A percentile compares a stretch with the other conserved stretches of the same genome.
Conservation (phyloP, 2,329 filamentous ascomycete species). For the Talaromyces albobiverticillius region DNA sequence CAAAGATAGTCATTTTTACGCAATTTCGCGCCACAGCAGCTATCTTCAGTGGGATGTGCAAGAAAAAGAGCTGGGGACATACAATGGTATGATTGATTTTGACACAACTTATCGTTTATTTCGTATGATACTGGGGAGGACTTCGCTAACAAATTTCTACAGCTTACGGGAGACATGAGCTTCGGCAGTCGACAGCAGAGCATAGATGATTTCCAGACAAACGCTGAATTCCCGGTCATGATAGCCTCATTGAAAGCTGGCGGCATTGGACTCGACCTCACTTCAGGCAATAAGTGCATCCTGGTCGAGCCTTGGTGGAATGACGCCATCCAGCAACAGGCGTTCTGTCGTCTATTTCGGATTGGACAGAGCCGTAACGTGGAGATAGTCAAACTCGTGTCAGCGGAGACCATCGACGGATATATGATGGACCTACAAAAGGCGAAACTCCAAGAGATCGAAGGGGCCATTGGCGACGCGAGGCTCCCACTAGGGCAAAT, state of each 20-base stretch:
- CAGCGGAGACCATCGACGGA: slow-evolving; percentile 58
- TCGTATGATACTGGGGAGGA: not conserved
- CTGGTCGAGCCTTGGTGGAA: slow-evolving; percentile 64
- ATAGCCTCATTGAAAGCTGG: slow-evolving; percentile 58
- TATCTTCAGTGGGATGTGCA: slow-evolving; percentile 52
- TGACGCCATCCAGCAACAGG: slow-evolving; percentile 55
- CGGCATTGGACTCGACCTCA: slow-evolving; percentile 59
- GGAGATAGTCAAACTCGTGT: slow-evolving; percentile 56
- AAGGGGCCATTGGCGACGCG: slow-evolving; percentile 22
- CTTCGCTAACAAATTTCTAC: not conserved
- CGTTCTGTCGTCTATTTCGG: slow-evolving; percentile 60
- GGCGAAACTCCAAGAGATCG: slow-evolving; percentile 42
- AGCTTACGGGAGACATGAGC: slow-evolving; percentile 44
- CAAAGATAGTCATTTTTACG: slow-evolving; percentile 61
- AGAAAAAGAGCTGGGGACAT: slow-evolving; percentile 43
- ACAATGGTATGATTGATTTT: slow-evolving; percentile 5
- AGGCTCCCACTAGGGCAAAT: slow-evolving; percentile 18
- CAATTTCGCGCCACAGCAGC: slow-evolving; percentile 56
- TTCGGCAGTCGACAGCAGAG: slow-evolving; percentile 44
- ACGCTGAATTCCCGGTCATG: slow-evolving; percentile 45
- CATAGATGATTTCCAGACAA: slow-evolving; percentile 46
- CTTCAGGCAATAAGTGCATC: slow-evolving; percentile 58
- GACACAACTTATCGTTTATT: not conserved
- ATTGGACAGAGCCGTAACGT: slow-evolving; percentile 63
- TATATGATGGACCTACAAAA: slow-evolving; percentile 56